phyloP scores from a whole-genome alignment of 805 yeast species.

The Yarrowia yakushimensis region DNA sequence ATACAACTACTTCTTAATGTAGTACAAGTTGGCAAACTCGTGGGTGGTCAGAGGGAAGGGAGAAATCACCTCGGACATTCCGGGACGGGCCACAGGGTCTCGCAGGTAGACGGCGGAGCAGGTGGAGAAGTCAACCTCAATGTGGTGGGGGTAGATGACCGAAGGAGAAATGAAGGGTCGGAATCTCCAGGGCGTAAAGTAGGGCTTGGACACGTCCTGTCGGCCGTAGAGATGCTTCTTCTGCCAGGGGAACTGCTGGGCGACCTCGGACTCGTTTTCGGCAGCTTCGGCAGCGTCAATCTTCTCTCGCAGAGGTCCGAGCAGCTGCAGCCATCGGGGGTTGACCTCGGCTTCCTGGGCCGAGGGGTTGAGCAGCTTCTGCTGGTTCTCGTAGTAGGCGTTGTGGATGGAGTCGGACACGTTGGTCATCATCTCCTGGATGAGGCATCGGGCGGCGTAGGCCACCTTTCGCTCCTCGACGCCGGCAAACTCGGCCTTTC shows the following conservation, averaged over 20 bases:
- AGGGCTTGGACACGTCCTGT: slow-evolving; percentile 68
- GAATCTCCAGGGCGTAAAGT: slow-evolving; percentile 96
- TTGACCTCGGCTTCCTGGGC: background rate
- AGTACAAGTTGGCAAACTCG: slow-evolving; percentile 93
- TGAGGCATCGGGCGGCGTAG: background rate
- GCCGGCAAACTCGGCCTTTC: slow-evolving; percentile 3
- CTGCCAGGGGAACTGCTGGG: slow-evolving; percentile 73
- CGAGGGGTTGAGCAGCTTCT: background rate
- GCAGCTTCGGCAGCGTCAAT: slow-evolving; percentile 46
- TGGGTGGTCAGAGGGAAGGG: slow-evolving; percentile 81
- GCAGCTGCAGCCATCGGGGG: slow-evolving; percentile 46
- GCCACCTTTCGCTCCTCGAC: slow-evolving; percentile 10
- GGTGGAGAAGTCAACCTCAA: slow-evolving; percentile 84
- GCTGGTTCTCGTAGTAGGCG: background rate
- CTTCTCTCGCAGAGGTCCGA: slow-evolving; percentile 44
- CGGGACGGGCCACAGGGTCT: slow-evolving; percentile 96
- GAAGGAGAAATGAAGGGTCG: slow-evolving; percentile 90
- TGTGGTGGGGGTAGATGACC: slow-evolving; percentile 86
- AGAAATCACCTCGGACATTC: slow-evolving; percentile 90
- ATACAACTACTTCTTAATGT: slow-evolving; percentile 40
- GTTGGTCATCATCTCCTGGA: background rate
- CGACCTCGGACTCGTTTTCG: slow-evolving; percentile 51
- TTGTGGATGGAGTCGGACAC: background rate
- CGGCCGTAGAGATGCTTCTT: slow-evolving; percentile 72
- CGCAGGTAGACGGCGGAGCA: slow-evolving; percentile 96